Base-by-base conservation (phyloP, 2,329 filamentous ascomycete genomes). In the Pestalotiopsis sp. region DNA sequence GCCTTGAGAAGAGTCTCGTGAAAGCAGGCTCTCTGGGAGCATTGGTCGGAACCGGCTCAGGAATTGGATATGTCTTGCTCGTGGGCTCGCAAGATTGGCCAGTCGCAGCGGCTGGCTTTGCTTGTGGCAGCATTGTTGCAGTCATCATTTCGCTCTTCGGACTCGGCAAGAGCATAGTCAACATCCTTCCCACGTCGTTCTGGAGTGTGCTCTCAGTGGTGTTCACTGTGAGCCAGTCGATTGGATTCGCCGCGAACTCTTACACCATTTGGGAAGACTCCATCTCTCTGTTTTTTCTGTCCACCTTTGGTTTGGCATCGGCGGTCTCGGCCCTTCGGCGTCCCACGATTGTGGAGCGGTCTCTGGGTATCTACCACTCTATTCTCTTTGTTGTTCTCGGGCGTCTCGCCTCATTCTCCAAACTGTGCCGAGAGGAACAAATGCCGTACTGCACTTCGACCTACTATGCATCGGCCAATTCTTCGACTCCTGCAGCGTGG, bases 201-300 rank as follows among this genome's bases (percentile, higher is more conserved):
- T 99, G 95, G 95, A 92, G 94, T n/a, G 95, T 93, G 91, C 83
- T 97, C 69, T 91, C 93, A 5, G 84, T 93, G 31, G 78, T 95
- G 14, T 94, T 97, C 73, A 94, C 94, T 0, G 79, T 94, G n/a
- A 90, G 92, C 70, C 93, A 97, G 76, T 97, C 94, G n/a, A 84
- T 93, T 65, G 95, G 96, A 7, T 99, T 98, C 78, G 95, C 95
- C 0, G 96, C 96, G 3, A 99, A 99, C 81, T 99, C 96, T 0
- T 99, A 95, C 81, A 98, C 95, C 0, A 97, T 99, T 72, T 99
- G 96, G 95, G 96, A 99, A 82, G 96, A 99, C 76, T 93, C 94
- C 14, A 98, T 98, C 67, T 86, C 97, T 4, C 85, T 97, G 3
- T 97, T 97, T 82, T 95, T 98, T 82, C 88, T 98, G 69, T 90